A percentile compares a stretch with the other conserved stretches of the same genome.
Evolutionary conservation across 768 basidiomycete species (phyloP).

Genomic region (Exsudoporus frostii): DNA sequence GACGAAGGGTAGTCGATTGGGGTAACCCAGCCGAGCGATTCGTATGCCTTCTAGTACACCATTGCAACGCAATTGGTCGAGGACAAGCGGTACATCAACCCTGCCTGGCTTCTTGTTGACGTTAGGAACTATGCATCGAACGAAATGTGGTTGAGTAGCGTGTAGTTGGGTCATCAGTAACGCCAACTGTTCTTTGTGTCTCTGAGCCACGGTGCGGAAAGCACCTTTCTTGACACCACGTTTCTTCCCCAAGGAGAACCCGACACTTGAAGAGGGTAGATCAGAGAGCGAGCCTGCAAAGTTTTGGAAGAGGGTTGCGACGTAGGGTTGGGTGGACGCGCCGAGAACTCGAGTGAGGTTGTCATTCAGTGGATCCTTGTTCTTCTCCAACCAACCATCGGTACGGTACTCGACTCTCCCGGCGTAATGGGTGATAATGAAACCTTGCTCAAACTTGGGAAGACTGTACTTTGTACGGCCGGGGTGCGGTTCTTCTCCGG

Average conservation of each 20-base stretch:
- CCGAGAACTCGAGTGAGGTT: slow-evolving; percentile 89
- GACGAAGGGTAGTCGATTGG: slow-evolving; percentile 93
- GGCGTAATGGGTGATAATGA: slow-evolving; percentile 94
- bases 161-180: slow-evolving; percentile 89
- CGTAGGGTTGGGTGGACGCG: slow-evolving; percentile 75
- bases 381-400: slow-evolving; percentile 98
- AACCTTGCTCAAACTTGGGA: slow-evolving; percentile 88
- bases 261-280: slow-evolving; percentile 34
- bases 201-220: slow-evolving; percentile 91
- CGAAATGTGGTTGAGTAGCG: slow-evolving; percentile 96
- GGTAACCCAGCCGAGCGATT: slow-evolving; percentile 95
- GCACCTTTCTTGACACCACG: slow-evolving; percentile 89
- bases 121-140: slow-evolving; percentile 97
- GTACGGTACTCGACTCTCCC: slow-evolving; percentile 96
- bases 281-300: slow-evolving; percentile 49
- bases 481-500: slow-evolving; percentile 55
- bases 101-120: slow-evolving; percentile 84
- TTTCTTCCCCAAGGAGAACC: slow-evolving; percentile 53
- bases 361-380: slow-evolving; percentile 97
- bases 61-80: slow-evolving; percentile 96
- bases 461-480: slow-evolving; percentile 84
- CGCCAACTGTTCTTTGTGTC: slow-evolving; percentile 93
- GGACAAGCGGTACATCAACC: slow-evolving; percentile 89
- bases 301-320: slow-evolving; percentile 82
- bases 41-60: slow-evolving; percentile 99